These are phyloP conservation scores for Leucaena leucocephala DNA, from an alignment of 306 rosid genomes.

Conservation along the genomic window DNA sequence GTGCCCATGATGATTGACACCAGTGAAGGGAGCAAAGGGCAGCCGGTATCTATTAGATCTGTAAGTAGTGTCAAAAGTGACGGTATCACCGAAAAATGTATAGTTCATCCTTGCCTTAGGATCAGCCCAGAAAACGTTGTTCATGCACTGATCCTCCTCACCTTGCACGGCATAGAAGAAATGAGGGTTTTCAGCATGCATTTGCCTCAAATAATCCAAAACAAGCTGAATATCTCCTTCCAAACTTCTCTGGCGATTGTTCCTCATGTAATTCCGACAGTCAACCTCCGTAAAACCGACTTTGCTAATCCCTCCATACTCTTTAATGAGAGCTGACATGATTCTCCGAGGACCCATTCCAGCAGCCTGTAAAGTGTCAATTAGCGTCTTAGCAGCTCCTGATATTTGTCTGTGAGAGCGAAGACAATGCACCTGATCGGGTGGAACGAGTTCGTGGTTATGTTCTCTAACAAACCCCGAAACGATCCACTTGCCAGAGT, in stretches of 20 bases:
- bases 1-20: constrained; percentile 95
- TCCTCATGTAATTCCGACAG: constrained; percentile 98
- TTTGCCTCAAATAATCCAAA: constrained; percentile 83
- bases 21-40: constrained; percentile 97
- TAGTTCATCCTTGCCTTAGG: constrained; percentile 86
- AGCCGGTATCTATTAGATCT: constrained; percentile 94
- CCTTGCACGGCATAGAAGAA: constrained; percentile 94
- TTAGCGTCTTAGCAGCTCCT: constrained; percentile 92
- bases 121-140: constrained; percentile 94
- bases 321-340: constrained; percentile 95
- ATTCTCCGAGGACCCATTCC: constrained; percentile 99
- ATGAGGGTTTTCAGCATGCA: constrained; percentile 77
- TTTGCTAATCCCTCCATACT: constrained; percentile 95
- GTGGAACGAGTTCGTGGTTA: constrained; percentile 93
- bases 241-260: constrained; percentile 85
- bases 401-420: constrained; percentile 97
- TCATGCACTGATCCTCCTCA: constrained; percentile 69
- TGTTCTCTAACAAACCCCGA: constrained; percentile 93
- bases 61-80: constrained; percentile 96
- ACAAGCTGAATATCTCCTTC: constrained; percentile 93
- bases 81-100: constrained; percentile 89
- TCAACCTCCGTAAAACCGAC: constrained; percentile 99
- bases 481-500: constrained; percentile 97
- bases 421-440: constrained; percentile 95
- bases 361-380: constrained; percentile 97